Evolutionary conservation across 352 stramenopile genomes (phyloP).

Genomic region (Phytopythium montanum): DNA sequence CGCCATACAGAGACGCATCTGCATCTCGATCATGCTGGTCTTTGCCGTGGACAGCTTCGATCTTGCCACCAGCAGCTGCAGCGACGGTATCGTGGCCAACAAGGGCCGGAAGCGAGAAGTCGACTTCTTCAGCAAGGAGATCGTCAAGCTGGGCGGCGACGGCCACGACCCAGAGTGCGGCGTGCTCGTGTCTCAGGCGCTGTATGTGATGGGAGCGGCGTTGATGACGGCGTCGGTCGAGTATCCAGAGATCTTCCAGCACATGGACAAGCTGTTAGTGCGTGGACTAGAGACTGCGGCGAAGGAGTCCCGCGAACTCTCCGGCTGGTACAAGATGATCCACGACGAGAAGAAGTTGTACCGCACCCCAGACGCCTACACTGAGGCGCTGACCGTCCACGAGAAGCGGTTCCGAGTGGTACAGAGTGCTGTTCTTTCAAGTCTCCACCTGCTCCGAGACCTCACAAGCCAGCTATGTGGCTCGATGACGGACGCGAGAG

Average conservation of each 20-base stretch:
- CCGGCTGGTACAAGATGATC: conserved; percentile 8
- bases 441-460: conserved; percentile 43
- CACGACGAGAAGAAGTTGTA: conserved; percentile 6
- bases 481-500: conserved; percentile 13
- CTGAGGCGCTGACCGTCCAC: too few relatives aligned
- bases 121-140: conserved; percentile 78
- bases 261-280: conserved; percentile 39
- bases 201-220: conserved; percentile 41
- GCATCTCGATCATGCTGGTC: conserved; percentile 21
- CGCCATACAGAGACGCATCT: not conserved
- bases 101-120: conserved; percentile 59
- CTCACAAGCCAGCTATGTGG: conserved; percentile 27
- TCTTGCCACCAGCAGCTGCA: conserved; percentile 14
- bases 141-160: conserved; percentile 24
- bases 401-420: conserved; percentile 17
- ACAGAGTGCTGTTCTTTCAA: conserved; percentile 29
- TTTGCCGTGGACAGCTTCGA: conserved; percentile 31
- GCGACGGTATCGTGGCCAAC: conserved; percentile 17
- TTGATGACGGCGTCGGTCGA: conserved; percentile 45
- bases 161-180: conserved; percentile 13
- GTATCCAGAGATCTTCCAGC: conserved; percentile 45
- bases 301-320: conserved; percentile 3
- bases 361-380: not conserved
- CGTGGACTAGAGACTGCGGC: conserved; percentile 16
- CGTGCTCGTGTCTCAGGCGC: conserved; percentile 33